phyloP scores from a whole-genome alignment of 345 rosid species.

The Syzygium oleosum region DNA sequence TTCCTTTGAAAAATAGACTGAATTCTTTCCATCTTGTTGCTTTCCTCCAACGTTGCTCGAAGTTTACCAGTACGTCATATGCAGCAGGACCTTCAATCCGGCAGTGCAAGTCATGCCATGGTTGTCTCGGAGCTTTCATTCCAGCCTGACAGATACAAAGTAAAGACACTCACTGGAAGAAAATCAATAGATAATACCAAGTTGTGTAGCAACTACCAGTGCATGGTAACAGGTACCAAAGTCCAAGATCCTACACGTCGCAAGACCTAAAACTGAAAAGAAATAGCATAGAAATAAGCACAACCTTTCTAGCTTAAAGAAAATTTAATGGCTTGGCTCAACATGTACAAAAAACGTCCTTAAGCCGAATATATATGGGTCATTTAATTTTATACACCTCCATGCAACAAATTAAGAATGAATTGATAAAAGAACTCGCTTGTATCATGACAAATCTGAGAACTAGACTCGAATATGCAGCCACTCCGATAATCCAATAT shows the following conservation, averaged over 20 bases:
- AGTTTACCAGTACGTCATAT: constrained; percentile 89
- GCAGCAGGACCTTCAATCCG: constrained; percentile 93
- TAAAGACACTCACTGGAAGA: not conserved
- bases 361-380: not conserved
- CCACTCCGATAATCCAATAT: not conserved
- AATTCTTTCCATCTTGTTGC: constrained; percentile 78
- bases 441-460: not conserved
- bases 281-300: not conserved
- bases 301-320: not conserved
- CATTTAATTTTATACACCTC: not conserved
- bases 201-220: not conserved
- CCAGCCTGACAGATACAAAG: constrained; percentile 30
- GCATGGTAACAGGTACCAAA: not conserved
- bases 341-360: not conserved
- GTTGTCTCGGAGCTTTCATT: constrained; percentile 83
- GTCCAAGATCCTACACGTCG: not conserved
- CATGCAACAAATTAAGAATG: not conserved
- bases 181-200: not conserved
- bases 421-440: not conserved
- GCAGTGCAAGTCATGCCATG: constrained; percentile 98
- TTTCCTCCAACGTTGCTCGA: constrained; percentile 95
- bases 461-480: not conserved
- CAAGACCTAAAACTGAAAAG: not conserved
- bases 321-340: not conserved
- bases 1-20: constrained; percentile 46